Evolutionary conservation across 2,329 filamentous ascomycete genomes (phyloP).

Genomic region (Paecilomyces fulvus): DNA sequence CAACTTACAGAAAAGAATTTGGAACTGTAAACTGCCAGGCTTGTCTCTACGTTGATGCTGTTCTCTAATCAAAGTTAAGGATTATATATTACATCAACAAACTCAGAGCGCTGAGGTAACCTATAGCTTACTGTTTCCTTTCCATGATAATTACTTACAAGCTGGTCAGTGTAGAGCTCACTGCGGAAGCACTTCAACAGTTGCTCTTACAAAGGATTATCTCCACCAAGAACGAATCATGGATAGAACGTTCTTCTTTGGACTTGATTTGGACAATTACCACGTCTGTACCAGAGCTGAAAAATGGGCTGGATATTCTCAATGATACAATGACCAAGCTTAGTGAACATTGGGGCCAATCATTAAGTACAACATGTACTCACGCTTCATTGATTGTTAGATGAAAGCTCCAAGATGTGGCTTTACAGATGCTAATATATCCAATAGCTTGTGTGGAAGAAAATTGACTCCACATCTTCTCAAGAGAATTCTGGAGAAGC

Average conservation of each 20-base stretch:
- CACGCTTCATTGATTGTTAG: constrained; percentile 38
- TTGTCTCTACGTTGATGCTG: not conserved
- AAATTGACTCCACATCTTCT: constrained; percentile 52
- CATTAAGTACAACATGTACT: constrained; percentile 53
- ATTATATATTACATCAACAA: constrained; percentile 61
- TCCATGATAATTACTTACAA: not conserved
- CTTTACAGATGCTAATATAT: constrained; percentile 2
- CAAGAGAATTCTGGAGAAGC: constrained; percentile 47
- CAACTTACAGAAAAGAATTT: constrained; percentile 57
- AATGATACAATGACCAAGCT: constrained; percentile 22
- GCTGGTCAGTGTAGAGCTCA: constrained; percentile 25
- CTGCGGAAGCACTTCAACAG: constrained; percentile 49
- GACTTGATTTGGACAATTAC: constrained; percentile 60
- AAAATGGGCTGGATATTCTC: constrained; percentile 26
- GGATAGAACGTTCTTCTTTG: constrained; percentile 62
- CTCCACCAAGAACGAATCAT: constrained; percentile 42
- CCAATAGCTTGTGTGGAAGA: constrained; percentile 69
- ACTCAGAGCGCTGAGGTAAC: constrained; percentile 49
- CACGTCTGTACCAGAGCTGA: constrained; percentile 28
- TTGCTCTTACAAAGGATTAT: constrained; percentile 54
- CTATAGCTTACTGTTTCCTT: constrained; percentile 16
- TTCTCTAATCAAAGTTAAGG: constrained; percentile 11
- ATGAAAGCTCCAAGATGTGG: not conserved
- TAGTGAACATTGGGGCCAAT: constrained; percentile 34
- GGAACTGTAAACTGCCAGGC: constrained; percentile 38